Percentiles rank a stretch among this genome's conserved stretches.
phyloP scores from a whole-genome alignment of 2,329 filamentous ascomycete genomes.

The Colletotrichum sp. region DNA sequence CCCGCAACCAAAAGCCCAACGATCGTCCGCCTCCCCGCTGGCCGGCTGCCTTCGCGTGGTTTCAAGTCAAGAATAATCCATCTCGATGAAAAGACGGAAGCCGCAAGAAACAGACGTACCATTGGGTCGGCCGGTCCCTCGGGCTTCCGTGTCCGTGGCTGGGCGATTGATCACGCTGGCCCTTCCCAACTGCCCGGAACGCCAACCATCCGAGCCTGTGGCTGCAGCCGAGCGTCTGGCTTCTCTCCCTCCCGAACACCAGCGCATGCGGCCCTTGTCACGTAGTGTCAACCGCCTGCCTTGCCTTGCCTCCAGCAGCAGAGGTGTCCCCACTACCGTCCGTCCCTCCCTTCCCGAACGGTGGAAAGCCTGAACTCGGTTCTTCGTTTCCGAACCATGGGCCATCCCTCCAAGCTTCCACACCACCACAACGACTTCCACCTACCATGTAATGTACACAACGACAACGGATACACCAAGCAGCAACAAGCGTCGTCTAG shows the following conservation, averaged over 20 bases:
- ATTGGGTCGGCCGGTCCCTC: conserved; percentile 7
- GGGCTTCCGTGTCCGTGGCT: conserved; percentile 18
- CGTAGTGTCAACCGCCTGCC: background rate
- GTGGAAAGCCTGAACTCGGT: background rate
- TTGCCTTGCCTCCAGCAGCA: background rate
- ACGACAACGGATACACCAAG: background rate
- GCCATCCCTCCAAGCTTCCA: background rate
- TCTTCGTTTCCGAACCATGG: conserved; percentile 14
- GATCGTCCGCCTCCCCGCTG: background rate
- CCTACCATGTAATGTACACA: background rate
- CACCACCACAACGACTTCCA: background rate
- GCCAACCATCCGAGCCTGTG: conserved; percentile 20
- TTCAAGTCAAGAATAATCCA: background rate
- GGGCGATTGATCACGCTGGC: conserved; percentile 1
- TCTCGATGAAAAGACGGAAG: background rate
- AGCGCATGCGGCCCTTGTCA: background rate
- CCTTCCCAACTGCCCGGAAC: conserved; percentile 20
- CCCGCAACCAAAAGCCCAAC: background rate
- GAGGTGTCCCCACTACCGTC: background rate
- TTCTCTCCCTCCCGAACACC: conserved; percentile 14
- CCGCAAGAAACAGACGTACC: background rate
- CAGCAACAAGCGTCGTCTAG: background rate
- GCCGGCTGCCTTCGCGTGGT: background rate
- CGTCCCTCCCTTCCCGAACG: background rate
- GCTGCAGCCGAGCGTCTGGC: conserved; percentile 21